Conservation (phyloP, 2,329 filamentous ascomycete genomes). For the Grosmannia clavigera region DNA sequence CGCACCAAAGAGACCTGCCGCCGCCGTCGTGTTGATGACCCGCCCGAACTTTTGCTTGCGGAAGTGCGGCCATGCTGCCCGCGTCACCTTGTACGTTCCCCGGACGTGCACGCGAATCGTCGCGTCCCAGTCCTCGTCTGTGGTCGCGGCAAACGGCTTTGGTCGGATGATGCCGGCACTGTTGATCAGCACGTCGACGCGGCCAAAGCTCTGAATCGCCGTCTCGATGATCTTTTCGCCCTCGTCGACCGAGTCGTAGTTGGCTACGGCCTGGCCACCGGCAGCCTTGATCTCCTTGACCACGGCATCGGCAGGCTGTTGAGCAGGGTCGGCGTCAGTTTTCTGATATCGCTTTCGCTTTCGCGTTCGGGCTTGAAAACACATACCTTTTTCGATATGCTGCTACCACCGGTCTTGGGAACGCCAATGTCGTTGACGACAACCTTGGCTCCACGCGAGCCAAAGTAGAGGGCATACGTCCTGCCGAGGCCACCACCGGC, state of each 20-base stretch:
- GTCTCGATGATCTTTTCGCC: conserved; percentile 92
- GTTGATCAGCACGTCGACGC: conserved; percentile 92
- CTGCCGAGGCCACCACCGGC: conserved; percentile 73
- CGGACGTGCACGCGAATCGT: conserved; percentile 86
- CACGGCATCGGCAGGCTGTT: conserved; percentile 67
- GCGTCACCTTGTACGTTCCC: conserved; percentile 89
- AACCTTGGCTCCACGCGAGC: conserved; percentile 58
- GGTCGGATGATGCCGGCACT: conserved; percentile 94
- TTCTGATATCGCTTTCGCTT: too few relatives aligned
- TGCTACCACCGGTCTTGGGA: conserved; percentile 28
- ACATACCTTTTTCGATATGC: conserved; percentile 4
- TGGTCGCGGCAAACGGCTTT: conserved; percentile 98
- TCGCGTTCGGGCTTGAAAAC: not conserved
- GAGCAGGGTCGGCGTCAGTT: conserved; percentile 6
- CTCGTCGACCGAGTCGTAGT: conserved; percentile 90
- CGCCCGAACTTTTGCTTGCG: conserved; percentile 97
- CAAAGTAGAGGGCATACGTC: conserved; percentile 82
- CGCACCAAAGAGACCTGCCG: conserved; percentile 86
- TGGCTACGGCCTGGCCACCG: conserved; percentile 91
- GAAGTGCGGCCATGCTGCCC: conserved; percentile 94
- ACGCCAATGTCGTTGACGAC: conserved; percentile 95
- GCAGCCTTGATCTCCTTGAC: conserved; percentile 73
- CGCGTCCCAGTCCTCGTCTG: conserved; percentile 91
- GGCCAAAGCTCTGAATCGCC: conserved; percentile 67
- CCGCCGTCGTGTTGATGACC: conserved; percentile 94